phyloP scores from a whole-genome alignment of 1,284 basidiomycete genomes.

The Apiotrichum akiyoshidainum region DNA sequence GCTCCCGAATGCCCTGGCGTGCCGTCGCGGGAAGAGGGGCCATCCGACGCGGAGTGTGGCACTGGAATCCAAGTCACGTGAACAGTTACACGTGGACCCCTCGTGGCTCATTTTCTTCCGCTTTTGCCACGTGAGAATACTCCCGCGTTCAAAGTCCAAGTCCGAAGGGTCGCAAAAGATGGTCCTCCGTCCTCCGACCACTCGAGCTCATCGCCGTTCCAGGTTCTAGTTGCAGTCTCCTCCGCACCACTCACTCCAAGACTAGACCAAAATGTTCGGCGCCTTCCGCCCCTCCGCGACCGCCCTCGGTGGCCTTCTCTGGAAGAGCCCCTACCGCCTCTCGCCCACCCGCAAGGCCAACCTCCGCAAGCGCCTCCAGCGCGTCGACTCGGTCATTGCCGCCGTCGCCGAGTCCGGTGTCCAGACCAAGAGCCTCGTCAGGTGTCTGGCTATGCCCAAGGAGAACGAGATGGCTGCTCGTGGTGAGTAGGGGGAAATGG shows the following conservation, averaged over 20 bases:
- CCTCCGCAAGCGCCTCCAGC: constrained; percentile 79
- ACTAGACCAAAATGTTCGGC: constrained; percentile 33
- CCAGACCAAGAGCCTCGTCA: constrained; percentile 57
- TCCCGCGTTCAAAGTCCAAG: constrained; percentile 8
- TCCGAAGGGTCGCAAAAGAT: too few relatives aligned
- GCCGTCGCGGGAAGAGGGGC: too few relatives aligned
- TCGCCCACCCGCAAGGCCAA: constrained; percentile 88
- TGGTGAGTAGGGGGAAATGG: constrained; percentile 40
- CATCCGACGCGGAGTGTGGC: too few relatives aligned
- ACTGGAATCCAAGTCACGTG: too few relatives aligned
- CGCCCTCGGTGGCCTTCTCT: constrained; percentile 34
- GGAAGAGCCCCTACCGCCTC: constrained; percentile 90
- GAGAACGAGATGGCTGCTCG: constrained; percentile 52
- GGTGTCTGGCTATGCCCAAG: constrained; percentile 40
- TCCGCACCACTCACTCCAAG: not conserved
- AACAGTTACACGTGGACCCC: too few relatives aligned
- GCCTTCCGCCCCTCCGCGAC: constrained; percentile 35
- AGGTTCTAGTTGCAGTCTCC: too few relatives aligned
- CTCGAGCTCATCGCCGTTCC: too few relatives aligned
- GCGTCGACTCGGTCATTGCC: constrained; percentile 89
- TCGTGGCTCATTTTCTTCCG: not conserved
- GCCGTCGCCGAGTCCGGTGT: constrained; percentile 78
- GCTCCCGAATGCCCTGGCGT: too few relatives aligned
- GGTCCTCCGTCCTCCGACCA: too few relatives aligned
- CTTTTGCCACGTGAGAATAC: constrained; percentile 1